Percentiles rank a stretch among this genome's conserved stretches.
phyloP scores from a whole-genome alignment of 2,329 filamentous ascomycete species.

The Venturia effusa region DNA sequence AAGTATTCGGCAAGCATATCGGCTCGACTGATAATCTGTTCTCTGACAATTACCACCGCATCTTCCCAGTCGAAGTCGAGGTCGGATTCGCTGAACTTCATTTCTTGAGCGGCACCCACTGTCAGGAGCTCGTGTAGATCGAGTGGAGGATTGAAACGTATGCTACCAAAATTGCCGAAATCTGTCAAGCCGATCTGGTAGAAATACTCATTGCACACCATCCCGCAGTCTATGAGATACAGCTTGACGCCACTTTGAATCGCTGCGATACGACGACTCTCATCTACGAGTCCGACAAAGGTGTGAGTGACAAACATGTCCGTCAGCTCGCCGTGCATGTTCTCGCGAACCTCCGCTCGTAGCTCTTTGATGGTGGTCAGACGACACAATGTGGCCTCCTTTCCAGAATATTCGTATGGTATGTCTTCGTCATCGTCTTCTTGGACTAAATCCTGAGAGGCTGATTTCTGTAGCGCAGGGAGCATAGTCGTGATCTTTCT shows the following conservation, averaged over 20 bases:
- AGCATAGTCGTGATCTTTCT: conserved; percentile 98
- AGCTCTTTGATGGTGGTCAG: conserved; percentile 80
- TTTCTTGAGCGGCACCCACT: conserved; percentile 64
- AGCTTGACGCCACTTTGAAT: conserved; percentile 89
- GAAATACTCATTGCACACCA: conserved; percentile 76
- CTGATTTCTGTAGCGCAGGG: conserved; percentile 37
- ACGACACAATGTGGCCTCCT: conserved; percentile 57
- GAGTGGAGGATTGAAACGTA: conserved; percentile 69
- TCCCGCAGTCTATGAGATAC: conserved; percentile 86
- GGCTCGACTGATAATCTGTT: conserved; percentile 61
- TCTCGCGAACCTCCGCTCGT: conserved; percentile 66
- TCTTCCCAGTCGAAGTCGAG: conserved; percentile 53
- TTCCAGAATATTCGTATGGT: conserved; percentile 62
- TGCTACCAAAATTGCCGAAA: conserved; percentile 85
- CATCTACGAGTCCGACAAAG: conserved; percentile 88
- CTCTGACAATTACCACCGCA: conserved; percentile 53
- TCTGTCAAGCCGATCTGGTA: conserved; percentile 93
- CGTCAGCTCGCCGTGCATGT: conserved; percentile 75
- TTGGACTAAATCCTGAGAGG: conserved; percentile 14
- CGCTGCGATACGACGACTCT: conserved; percentile 74
- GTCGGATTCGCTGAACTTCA: conserved; percentile 29
- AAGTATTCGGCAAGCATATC: conserved; percentile 95
- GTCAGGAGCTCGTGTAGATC: conserved; percentile 58
- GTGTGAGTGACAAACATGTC: conserved; percentile 81
- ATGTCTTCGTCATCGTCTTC: conserved; percentile 38